Base-by-base conservation (phyloP, 2,329 filamentous ascomycete species). In the Clonostachys rhizophaga region DNA sequence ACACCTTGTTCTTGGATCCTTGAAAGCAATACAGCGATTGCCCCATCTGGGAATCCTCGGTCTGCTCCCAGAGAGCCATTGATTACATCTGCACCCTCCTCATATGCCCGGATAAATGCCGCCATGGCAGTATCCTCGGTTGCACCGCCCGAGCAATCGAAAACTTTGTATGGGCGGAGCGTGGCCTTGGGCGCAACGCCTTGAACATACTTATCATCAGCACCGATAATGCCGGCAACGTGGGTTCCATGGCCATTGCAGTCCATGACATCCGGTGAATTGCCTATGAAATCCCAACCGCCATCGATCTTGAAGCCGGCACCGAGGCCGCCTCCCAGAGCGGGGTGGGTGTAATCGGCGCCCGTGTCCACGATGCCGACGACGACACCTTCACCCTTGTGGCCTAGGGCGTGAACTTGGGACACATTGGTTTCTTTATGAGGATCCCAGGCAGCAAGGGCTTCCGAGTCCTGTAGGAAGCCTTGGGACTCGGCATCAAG, bases 141-240 rank as follows among this genome's bases (percentile, higher is more conserved):
- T n/a, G 72, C 67, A 35, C 64, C 58, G 35, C 76, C 79, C 1
- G 56, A 49, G 58, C 79, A 84, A 42, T 78, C 78, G 47, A 83
- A 81, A 4, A 81, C 76, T 42, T 74, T 72, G 64, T 78, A 84
- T 41, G 72, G 69, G 39, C 78, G 77, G 2, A 85, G 65, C 1
- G 66, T 76, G 2, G 79, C 80, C 36, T 71, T 76, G 1, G 77
- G 74, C 1, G 79, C 80, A 10, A 73, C 78, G 13, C 81, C 81
- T 58, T 82, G 76, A 30, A 30, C 24, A 10, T 30, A 30, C 24
- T 30, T 30, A 30, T 30, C 78, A 78, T 35, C 24, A 2, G 80
- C 81, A 3, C 79, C 81, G 40, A 86, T 74, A 50, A 81, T 84
- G 33, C 83, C 83, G 2, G 80, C 72, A 20, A 83, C 78, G 59